Conservation (phyloP, 2,329 filamentous ascomycete genomes). For the Talaromyces islandicus region DNA sequence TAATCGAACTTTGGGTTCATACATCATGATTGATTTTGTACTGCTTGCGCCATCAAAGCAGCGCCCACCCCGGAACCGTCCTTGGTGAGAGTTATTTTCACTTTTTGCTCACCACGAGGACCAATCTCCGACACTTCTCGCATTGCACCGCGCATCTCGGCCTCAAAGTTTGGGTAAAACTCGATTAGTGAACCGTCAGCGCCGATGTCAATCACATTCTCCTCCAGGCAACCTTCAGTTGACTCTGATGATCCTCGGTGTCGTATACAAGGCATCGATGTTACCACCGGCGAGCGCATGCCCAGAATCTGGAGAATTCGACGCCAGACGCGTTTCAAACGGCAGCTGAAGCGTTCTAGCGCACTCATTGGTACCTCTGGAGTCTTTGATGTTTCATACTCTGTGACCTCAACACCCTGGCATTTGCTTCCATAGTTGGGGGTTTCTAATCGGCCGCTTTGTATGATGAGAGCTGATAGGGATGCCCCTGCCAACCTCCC, state of each 20-base stretch:
- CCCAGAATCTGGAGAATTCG: slow-evolving; percentile 6
- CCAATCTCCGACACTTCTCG: slow-evolving; percentile 11
- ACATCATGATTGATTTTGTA: not conserved
- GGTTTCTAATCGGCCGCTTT: slow-evolving; percentile 9
- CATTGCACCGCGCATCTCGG: slow-evolving; percentile 16
- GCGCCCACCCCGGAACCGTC: slow-evolving; percentile 20
- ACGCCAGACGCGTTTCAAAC: slow-evolving; percentile 9
- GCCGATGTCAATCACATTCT: slow-evolving; percentile 15
- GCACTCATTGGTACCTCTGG: not conserved
- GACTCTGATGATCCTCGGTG: not conserved
- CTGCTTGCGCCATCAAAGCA: slow-evolving; percentile 17
- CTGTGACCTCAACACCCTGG: not conserved
- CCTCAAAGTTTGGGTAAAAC: slow-evolving; percentile 16
- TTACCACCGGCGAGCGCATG: not conserved
- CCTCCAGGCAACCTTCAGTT: not conserved
- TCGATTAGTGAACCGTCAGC: slow-evolving; percentile 18
- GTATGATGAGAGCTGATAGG: slow-evolving; percentile 13
- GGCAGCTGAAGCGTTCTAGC: not conserved
- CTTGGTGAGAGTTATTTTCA: slow-evolving; percentile 17
- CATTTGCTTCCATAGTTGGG: not conserved
- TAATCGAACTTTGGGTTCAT: too few species aligned
- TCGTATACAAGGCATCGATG: not conserved
- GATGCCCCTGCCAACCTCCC: slow-evolving; percentile 15
- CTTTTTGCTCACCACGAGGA: slow-evolving; percentile 11
- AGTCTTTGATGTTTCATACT: not conserved